These are phyloP conservation scores for Fraxinus sp. DNA, from an alignment of 305 asterid species.

Conservation along the genomic window DNA sequence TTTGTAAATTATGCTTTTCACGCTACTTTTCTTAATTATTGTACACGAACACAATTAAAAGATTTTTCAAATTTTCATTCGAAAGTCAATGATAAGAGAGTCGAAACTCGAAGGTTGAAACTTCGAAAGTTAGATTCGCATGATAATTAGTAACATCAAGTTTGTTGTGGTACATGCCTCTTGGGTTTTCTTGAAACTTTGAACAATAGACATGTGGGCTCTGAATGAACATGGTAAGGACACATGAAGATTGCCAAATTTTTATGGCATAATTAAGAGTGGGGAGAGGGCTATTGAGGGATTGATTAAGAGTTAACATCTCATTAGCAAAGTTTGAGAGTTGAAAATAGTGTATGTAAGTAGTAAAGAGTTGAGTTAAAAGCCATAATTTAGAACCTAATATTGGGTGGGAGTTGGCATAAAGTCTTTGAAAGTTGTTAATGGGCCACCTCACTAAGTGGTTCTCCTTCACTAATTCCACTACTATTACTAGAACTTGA, in stretches of 20 bases:
- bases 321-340: neutral
- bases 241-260: neutral
- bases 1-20: no score
- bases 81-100: no score
- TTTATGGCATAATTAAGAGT: neutral
- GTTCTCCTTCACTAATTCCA: constrained; percentile 5
- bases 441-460: neutral
- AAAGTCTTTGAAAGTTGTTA: neutral
- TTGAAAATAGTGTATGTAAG: neutral
- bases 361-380: neutral
- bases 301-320: neutral
- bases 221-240: neutral
- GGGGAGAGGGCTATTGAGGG: neutral
- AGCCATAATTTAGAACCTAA: neutral
- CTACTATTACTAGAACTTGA: neutral
- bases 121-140: neutral
- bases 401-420: constrained; percentile 5
- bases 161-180: neutral
- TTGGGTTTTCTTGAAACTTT: neutral
- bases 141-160: neutral
- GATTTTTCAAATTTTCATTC: no score
- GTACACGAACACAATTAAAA: no score
- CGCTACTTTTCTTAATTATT: no score
- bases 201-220: neutral
- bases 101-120: no score